Conservation (phyloP, 306 rosid species). For the Cucurbita ficifolia region DNA sequence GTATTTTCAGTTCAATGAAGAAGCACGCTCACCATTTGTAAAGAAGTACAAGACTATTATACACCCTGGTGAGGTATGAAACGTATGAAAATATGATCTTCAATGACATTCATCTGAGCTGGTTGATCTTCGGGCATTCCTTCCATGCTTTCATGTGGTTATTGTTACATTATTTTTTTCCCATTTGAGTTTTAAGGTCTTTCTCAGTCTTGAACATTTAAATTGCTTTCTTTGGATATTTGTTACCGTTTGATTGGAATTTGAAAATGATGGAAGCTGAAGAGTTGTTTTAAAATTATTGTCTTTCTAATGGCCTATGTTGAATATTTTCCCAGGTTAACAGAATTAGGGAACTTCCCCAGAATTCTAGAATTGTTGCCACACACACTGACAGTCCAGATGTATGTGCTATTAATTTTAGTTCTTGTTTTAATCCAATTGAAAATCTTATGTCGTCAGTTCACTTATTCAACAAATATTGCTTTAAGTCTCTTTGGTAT, state of each 20-base stretch:
- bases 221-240: not conserved
- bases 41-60: slow-evolving; percentile 98
- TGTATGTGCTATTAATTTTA: slow-evolving; percentile 31
- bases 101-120: not conserved
- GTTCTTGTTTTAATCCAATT: not conserved
- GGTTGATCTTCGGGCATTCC: not conserved
- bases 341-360: slow-evolving; percentile 95
- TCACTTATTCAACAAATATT: not conserved
- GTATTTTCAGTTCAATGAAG: slow-evolving; percentile 73
- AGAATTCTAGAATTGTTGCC: slow-evolving; percentile 83
- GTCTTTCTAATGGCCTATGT: slow-evolving; percentile 4
- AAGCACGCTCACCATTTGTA: slow-evolving; percentile 97
- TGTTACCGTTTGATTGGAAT: not conserved
- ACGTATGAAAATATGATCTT: not conserved
- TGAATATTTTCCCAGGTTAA: slow-evolving; percentile 55
- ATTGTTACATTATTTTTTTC: too few species aligned
- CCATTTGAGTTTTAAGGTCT: not conserved
- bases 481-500: not conserved
- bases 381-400: slow-evolving; percentile 98
- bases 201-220: not conserved
- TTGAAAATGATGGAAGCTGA: not conserved
- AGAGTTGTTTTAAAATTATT: not conserved
- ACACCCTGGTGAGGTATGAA: slow-evolving; percentile 93
- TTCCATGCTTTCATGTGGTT: not conserved
- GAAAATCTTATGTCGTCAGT: not conserved